phyloP scores from a whole-genome alignment of 169 alveolate genomes.

The Eimeria falciformis region DNA sequence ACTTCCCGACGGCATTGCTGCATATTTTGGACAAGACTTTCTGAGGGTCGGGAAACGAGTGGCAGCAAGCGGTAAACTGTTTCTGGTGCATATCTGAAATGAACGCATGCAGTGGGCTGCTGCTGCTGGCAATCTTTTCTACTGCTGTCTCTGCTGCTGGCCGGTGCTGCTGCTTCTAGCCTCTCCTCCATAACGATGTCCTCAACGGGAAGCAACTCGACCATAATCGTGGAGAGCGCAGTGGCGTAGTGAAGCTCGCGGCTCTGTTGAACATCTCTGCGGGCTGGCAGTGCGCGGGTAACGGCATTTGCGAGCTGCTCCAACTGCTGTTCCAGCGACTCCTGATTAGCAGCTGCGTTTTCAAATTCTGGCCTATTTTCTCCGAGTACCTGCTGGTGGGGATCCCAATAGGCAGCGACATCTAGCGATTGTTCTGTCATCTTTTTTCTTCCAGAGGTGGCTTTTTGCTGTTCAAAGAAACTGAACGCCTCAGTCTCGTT shows the following conservation, averaged over 20 bases:
- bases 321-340: constrained; percentile 34
- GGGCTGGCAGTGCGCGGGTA: constrained; percentile 36
- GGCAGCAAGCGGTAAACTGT: constrained; percentile 71
- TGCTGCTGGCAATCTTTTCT: not conserved
- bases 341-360: not conserved
- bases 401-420: constrained; percentile 30
- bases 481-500: constrained; percentile 22
- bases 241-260: not conserved
- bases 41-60: constrained; percentile 38
- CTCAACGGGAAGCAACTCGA: constrained; percentile 50
- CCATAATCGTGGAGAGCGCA: constrained; percentile 51
- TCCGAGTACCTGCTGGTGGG: constrained; percentile 2
- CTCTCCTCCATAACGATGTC: constrained; percentile 37
- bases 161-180: not conserved
- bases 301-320: constrained; percentile 46
- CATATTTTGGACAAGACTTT: constrained; percentile 15
- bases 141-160: not conserved
- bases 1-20: constrained; percentile 54
- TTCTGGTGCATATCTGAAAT: constrained; percentile 29
- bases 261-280: not conserved
- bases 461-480: constrained; percentile 10
- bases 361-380: not conserved
- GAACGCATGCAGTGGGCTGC: constrained; percentile 42
- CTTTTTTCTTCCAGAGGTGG: not conserved
- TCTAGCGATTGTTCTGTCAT: not conserved